Conservation (phyloP, 1,284 basidiomycete genomes). For the Sporisorium reilianum region DNA sequence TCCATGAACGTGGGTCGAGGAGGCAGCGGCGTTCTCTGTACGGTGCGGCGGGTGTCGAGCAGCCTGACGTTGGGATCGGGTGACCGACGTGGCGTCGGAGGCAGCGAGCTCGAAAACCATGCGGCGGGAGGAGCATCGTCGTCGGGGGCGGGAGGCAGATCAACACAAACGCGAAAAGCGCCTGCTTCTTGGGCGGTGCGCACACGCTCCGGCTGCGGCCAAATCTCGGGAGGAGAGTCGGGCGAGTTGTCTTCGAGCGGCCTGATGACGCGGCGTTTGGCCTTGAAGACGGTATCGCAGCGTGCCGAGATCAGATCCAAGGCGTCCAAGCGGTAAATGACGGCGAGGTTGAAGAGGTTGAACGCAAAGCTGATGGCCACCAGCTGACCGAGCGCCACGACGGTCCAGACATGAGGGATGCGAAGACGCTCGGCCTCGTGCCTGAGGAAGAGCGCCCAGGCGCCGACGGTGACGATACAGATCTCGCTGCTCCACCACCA, state of each 20-base stretch:
- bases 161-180: not conserved
- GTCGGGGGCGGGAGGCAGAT: not conserved
- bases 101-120: not conserved
- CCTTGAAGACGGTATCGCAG: constrained; percentile 9
- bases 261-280: constrained; percentile 17
- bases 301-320: constrained; percentile 18
- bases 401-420: constrained; percentile 77
- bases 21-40: constrained; percentile 26
- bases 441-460: constrained; percentile 76
- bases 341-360: constrained; percentile 77
- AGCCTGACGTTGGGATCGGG: constrained; percentile 17
- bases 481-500: constrained; percentile 84
- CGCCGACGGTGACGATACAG: constrained; percentile 77
- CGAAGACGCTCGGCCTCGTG: constrained; percentile 73
- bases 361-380: constrained; percentile 80
- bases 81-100: constrained; percentile 14
- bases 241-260: constrained; percentile 3
- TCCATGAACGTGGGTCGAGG: constrained; percentile 27
- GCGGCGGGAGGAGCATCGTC: not conserved
- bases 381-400: constrained; percentile 81
- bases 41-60: constrained; percentile 15
- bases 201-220: not conserved
- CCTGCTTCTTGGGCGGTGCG: not conserved
- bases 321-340: constrained; percentile 70
- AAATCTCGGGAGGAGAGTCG: constrained; percentile 3